Base-by-base conservation (phyloP, 192 early-diverging fungal species). In the Gryganskiella cystojenkinii region DNA sequence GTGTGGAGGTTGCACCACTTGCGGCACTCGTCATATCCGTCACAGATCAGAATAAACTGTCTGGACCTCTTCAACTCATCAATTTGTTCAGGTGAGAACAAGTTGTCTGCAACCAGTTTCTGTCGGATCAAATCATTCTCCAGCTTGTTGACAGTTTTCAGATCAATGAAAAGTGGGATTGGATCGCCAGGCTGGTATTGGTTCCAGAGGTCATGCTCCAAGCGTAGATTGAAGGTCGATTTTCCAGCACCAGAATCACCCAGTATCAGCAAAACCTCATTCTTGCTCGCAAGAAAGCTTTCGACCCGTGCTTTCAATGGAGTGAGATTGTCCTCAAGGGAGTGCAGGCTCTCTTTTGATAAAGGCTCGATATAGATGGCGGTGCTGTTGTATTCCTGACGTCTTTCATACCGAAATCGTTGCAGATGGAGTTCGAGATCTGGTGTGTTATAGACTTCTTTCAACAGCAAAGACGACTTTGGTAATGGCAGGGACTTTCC, bases 161-260 rank as follows among this genome's bases (percentile, higher is more conserved):
- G 11, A 24, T 52, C 27, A 25, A 52, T 52, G 50, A 52, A 52
- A 24, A 52, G 50, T 7, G 50, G 50, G 50, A 52, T 27, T 3
- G 15, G 50, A 6, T 27, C 50, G n/a, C 50, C 50, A 25, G 13
- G 50, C 11, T 27, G n/a, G 24, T 52, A 52, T 15, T 15, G 22
- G 3, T 2, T 52, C 6, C 13, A 25, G 27, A 52, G 50, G 10
- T 8, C 50, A 13, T 27, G 19, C 50, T 27, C 50, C 6, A 52
- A 27, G 3, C 27, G 50, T 11, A n/a, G n/a, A 10, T 27, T 27
- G 25, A 52, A 52, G 3, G 50, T 52, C 11, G 50, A 52, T 25
- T 52, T 52, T 9, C 50, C 50, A 7, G 50, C 50, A 27, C 50
- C 50, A 3, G 50, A 52, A 27, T 52, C 50, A 5, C 50, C 50